Evolutionary conservation across 164 flowering plant genomes (phyloP).

Genomic region (Macadamia tetraphylla): DNA sequence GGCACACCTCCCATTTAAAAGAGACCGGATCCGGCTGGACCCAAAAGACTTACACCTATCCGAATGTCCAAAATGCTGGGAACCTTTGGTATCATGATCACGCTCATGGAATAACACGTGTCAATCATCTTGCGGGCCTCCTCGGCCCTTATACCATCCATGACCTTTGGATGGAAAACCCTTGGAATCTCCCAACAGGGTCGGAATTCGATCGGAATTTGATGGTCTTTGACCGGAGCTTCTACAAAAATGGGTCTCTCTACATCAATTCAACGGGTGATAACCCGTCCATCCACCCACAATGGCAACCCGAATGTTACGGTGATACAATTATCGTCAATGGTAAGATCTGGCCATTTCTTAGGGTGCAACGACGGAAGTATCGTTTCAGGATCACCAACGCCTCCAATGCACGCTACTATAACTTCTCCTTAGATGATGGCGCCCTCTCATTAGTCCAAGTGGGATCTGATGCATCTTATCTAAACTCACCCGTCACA

Average conservation of each 20-base stretch:
- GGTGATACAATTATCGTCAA: constrained; percentile 19
- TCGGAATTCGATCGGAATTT: constrained; percentile 26
- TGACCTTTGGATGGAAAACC: constrained; percentile 16
- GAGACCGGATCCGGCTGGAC: constrained; percentile 44
- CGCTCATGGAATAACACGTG: constrained; percentile 36
- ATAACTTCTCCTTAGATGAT: constrained; percentile 43
- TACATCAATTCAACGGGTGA: constrained; percentile 30
- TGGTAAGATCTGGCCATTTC: constrained; percentile 44
- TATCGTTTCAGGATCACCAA: constrained; percentile 58
- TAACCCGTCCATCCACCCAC: constrained; percentile 26
- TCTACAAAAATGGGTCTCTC: constrained; percentile 23
- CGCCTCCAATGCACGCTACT: constrained; percentile 66
- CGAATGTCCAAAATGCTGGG: constrained; percentile 43
- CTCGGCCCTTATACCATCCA: constrained; percentile 28
- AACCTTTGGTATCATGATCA: constrained; percentile 48
- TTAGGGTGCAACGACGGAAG: constrained; percentile 39
- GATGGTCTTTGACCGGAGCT: constrained; percentile 32
- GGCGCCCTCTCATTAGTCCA: constrained; percentile 40
- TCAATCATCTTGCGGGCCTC: constrained; percentile 34
- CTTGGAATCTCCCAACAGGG: constrained; percentile 17
- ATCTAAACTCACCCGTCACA: constrained; percentile 27
- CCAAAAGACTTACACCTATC: constrained; percentile 30
- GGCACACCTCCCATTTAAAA: constrained; percentile 47
- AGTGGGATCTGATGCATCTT: constrained; percentile 57
- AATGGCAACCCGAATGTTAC: constrained; percentile 19